Percentiles rank a stretch among this genome's conserved stretches.
Evolutionary conservation across 176 grass and related monocot species (phyloP).

Genomic region (Paspalum notatum): DNA sequence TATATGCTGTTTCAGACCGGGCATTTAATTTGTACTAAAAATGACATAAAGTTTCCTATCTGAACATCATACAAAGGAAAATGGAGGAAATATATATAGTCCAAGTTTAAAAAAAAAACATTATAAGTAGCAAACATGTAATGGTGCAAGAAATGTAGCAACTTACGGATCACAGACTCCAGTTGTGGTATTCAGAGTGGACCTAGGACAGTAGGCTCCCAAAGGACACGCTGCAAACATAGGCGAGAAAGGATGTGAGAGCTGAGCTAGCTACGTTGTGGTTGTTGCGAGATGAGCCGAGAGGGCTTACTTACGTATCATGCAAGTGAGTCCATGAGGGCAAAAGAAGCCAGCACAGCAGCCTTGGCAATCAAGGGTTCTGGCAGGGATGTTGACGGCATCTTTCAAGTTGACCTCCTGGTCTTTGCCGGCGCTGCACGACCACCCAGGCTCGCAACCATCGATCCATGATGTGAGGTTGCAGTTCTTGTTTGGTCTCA

Average conservation of each 20-base stretch:
- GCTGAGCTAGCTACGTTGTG: background rate
- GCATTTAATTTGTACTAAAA: too few relatives aligned
- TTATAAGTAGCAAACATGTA: too few relatives aligned
- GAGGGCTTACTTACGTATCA: slow-evolving; percentile 84
- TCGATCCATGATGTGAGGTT: slow-evolving; percentile 81
- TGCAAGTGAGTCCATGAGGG: slow-evolving; percentile 90
- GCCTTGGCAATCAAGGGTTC: slow-evolving; percentile 51
- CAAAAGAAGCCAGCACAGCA: slow-evolving; percentile 92
- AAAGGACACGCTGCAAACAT: slow-evolving; percentile 79
- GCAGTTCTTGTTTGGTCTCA: slow-evolving; percentile 90
- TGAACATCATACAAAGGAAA: too few relatives aligned
- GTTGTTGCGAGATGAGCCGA: background rate
- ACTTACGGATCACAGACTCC: slow-evolving; percentile 96
- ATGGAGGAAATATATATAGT: too few relatives aligned
- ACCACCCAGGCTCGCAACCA: slow-evolving; percentile 91
- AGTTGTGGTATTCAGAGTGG: slow-evolving; percentile 71
- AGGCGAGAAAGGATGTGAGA: background rate
- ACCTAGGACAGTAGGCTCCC: slow-evolving; percentile 79
- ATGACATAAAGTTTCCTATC: too few relatives aligned
- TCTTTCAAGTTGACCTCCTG: slow-evolving; percentile 58
- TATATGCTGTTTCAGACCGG: too few relatives aligned
- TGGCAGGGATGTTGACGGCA: slow-evolving; percentile 51
- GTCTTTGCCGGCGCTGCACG: slow-evolving; percentile 47
- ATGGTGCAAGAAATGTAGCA: background rate
- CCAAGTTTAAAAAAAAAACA: too few relatives aligned